phyloP scores from a whole-genome alignment of 106 monocot genomes.

The Platanthera zijinensis region DNA sequence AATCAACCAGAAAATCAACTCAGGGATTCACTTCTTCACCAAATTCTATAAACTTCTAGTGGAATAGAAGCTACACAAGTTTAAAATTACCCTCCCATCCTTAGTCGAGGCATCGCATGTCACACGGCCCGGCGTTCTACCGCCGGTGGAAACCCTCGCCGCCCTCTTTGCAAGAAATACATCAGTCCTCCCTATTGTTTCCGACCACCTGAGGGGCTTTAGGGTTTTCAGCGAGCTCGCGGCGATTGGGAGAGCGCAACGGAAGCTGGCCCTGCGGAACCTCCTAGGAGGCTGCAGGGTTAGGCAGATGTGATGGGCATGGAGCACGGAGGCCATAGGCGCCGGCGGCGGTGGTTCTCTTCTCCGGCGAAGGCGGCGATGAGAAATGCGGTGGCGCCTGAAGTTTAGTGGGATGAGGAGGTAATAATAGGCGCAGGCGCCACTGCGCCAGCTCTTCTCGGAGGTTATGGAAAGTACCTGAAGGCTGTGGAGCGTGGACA shows the following conservation, averaged over 20 bases:
- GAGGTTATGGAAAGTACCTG: background rate
- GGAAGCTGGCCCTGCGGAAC: background rate
- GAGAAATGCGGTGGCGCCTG: background rate
- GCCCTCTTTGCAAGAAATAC: slow-evolving; percentile 11
- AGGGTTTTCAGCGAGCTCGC: slow-evolving; percentile 9
- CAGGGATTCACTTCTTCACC: background rate
- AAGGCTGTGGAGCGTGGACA: slow-evolving; percentile 1
- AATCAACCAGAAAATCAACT: background rate
- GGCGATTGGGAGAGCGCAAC: slow-evolving; percentile 5
- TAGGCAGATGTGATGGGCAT: slow-evolving; percentile 14
- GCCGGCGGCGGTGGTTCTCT: background rate
- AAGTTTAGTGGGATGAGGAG: background rate
- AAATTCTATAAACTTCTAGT: background rate
- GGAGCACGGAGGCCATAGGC: slow-evolving; percentile 19
- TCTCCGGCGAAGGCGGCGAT: background rate
- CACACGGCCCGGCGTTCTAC: slow-evolving; percentile 24
- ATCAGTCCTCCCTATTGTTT: slow-evolving; percentile 14
- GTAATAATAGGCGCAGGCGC: background rate
- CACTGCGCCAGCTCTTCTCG: background rate
- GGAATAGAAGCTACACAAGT: background rate
- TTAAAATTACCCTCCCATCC: slow-evolving; percentile 53
- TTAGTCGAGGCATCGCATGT: slow-evolving; percentile 56
- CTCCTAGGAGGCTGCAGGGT: slow-evolving; percentile 4
- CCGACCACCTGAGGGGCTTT: slow-evolving; percentile 32
- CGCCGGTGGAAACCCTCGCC: slow-evolving; percentile 7